Percentiles rank a stretch among this genome's conserved stretches.
phyloP scores from a whole-genome alignment of 2,329 filamentous ascomycete species.

The Penicillium decumbens region DNA sequence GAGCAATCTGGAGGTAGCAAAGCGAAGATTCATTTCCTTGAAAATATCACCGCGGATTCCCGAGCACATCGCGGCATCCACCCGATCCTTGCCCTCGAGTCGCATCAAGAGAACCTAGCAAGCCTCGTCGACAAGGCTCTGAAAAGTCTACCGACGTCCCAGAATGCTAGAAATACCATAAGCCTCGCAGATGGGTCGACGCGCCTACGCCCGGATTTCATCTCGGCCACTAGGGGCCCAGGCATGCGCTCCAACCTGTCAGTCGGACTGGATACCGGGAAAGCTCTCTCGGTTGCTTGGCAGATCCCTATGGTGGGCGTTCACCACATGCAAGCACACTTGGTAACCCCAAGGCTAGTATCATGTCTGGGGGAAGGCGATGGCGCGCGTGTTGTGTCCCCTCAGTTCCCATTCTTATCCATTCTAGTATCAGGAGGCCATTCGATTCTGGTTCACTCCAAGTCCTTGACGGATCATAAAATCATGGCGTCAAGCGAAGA shows the following conservation, averaged over 20 bases:
- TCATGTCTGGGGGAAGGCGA: constrained; percentile 50
- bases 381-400: constrained; percentile 30
- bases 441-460: constrained; percentile 76
- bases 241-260: constrained; percentile 78
- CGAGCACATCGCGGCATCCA: constrained; percentile 71
- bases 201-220: constrained; percentile 65
- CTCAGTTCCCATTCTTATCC: constrained; percentile 77
- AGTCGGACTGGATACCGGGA: constrained; percentile 75
- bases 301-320: constrained; percentile 76
- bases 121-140: constrained; percentile 64
- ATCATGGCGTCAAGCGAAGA: constrained; percentile 71
- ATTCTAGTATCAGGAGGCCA: constrained; percentile 90
- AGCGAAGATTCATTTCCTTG: constrained; percentile 68
- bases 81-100: constrained; percentile 67
- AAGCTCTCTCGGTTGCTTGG: constrained; percentile 82
- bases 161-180: constrained; percentile 13
- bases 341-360: constrained; percentile 77
- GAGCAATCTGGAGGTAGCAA: constrained; percentile 10
- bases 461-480: constrained; percentile 61
- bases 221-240: constrained; percentile 85
- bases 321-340: constrained; percentile 97
- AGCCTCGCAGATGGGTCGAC: constrained; percentile 20
- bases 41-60: constrained; percentile 77
- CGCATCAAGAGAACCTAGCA: constrained; percentile 68
- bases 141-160: constrained; percentile 46